Percentiles rank a stretch among this genome's conserved stretches.
Evolutionary conservation across 1,139 yeast genomes (phyloP).

Genomic region (Hyphopichia khmerensis): DNA sequence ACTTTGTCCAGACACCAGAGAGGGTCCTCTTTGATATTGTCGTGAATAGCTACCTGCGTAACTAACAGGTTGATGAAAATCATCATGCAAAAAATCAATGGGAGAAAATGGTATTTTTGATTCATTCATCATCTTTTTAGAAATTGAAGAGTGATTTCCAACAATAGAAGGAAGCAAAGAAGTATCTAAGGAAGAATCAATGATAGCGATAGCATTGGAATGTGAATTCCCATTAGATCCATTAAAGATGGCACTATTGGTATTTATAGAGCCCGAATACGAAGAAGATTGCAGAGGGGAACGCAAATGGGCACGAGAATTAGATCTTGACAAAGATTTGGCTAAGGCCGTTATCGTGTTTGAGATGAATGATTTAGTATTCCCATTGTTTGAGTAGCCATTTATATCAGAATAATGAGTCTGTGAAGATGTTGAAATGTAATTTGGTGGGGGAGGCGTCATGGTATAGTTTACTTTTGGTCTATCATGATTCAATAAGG

Average conservation of each 20-base stretch:
- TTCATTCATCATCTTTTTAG: slow-evolving; percentile 35
- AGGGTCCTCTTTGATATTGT: not conserved
- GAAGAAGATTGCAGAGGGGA: slow-evolving; percentile 8
- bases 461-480: slow-evolving; percentile 1
- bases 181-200: slow-evolving; percentile 24
- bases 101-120: slow-evolving; percentile 44
- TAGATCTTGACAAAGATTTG: slow-evolving; percentile 16
- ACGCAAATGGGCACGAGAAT: slow-evolving; percentile 4
- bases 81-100: slow-evolving; percentile 37
- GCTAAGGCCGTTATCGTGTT: slow-evolving; percentile 19
- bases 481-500: slow-evolving; percentile 3
- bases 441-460: slow-evolving; percentile 28
- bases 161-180: slow-evolving; percentile 43
- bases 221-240: not conserved
- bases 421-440: slow-evolving; percentile 15
- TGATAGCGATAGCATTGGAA: not conserved
- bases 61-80: slow-evolving; percentile 1
- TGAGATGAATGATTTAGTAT: slow-evolving; percentile 8
- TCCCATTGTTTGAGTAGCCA: no score
- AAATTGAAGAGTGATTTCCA: slow-evolving; percentile 39
- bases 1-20: not conserved
- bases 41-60: not conserved
- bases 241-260: not conserved
- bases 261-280: slow-evolving; percentile 4
- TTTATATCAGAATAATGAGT: not conserved